Evolutionary conservation across 1,284 basidiomycete genomes (phyloP), one percentile per base, ranked within the genome.

Genomic region (Sporisorium reilianum): DNA sequence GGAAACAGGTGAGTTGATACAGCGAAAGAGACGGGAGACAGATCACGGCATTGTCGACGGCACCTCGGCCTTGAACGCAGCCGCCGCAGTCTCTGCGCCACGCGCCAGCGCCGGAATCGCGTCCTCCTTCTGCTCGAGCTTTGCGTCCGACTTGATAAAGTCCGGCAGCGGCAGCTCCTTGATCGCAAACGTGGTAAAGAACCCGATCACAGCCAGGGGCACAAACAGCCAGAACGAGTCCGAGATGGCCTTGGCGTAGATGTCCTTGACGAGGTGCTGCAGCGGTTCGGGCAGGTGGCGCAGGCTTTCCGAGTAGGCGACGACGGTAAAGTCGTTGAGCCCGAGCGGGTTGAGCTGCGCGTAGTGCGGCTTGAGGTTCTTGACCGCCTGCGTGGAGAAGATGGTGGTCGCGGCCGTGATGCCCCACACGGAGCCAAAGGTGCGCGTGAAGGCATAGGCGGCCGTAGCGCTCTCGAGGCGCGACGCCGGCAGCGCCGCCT

Each of bases 341-440:
- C 76, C 76, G 5, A 66, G 50, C 3, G 64, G 64, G 49, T 57
- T 57, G 44, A 67, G 64, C 16, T 61, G 54, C 0, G 53, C 25
- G n/a, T 54, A 67, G 30, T 53, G 26, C 1, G 64, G 64, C 1
- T 38, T 22, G 11, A 67, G 58, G 6, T 54, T 25, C 5, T 60
- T 41, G 16, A 54, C 64, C 14, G 64, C 58, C 26, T 55, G 48
- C 3, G 64, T 67, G 53, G 73, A 68, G 25, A 78, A 66, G 55
- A 75, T 64, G n/a, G 72, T 76, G 10, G 72, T 78, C 5, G 72
- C 64, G 9, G 62, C 48, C 0, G 75, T 74, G 49, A 79, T 74
- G 23, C 77, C 77, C 71, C 74, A 79, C 4, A 79, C 63, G 1
- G 70, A 50, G 1, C 77, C 77, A n/a, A 79, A 76, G 22, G 62